Percentiles rank a stretch among this genome's conserved stretches.
Evolutionary conservation across 768 basidiomycete species (phyloP).

Genomic region (Leucosporidium creatinivorum): DNA sequence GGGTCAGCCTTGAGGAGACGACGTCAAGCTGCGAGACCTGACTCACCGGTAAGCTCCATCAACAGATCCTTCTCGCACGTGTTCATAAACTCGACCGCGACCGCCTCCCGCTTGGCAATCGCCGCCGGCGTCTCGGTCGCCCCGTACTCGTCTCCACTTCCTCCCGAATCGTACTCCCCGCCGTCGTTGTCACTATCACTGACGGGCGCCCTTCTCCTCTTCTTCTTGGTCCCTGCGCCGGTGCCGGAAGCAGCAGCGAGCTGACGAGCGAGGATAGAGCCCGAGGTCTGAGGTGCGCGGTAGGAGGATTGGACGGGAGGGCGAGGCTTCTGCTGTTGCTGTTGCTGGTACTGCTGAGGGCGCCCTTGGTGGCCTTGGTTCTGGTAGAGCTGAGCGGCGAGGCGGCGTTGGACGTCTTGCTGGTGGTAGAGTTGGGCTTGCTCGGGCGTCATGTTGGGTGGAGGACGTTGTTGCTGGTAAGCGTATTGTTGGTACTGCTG

Average conservation of each 20-base stretch:
- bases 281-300: no score
- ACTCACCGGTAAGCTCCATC: constrained; percentile 41
- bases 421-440: not conserved
- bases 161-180: constrained; percentile 14
- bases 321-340: constrained; percentile 1
- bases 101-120: constrained; percentile 21
- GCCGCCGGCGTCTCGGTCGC: constrained; percentile 17
- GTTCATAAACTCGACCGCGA: constrained; percentile 45
- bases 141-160: constrained; percentile 32
- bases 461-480: not conserved
- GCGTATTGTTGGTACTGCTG: constrained; percentile 1
- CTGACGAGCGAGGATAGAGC: constrained; percentile 26
- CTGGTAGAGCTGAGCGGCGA: not conserved
- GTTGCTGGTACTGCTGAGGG: constrained; percentile 2
- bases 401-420: not conserved
- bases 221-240: not conserved
- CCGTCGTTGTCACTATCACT: constrained; percentile 3
- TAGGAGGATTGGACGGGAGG: no score
- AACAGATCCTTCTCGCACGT: constrained; percentile 43
- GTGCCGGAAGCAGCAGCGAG: constrained; percentile 7
- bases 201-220: constrained; percentile 23
- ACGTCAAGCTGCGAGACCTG: not conserved
- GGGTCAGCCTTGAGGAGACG: not conserved
- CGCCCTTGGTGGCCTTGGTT: not conserved
- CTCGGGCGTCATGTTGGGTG: not conserved